Base-by-base conservation (phyloP, 192 early-diverging fungal genomes). In the Umbelopsis vinacea region DNA sequence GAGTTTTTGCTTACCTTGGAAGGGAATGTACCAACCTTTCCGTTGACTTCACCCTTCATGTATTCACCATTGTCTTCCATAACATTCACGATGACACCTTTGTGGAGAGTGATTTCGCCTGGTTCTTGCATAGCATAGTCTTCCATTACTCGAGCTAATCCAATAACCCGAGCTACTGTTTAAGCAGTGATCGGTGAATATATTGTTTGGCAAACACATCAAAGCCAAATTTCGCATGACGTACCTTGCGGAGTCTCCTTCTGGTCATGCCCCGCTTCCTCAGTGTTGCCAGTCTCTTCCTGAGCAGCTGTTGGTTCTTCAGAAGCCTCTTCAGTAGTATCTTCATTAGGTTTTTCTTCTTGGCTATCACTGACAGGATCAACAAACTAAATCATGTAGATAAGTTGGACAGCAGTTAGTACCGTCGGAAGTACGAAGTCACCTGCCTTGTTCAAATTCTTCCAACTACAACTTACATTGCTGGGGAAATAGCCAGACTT, bases 61-160 rank as follows among this genome's bases (percentile, higher is more conserved):
- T 90, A 93, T 63, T 63, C 57, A n/a, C 68, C 72, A 67, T 86
- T 88, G 46, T 87, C 80, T 52, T 86, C 86, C 38, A 92, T 74
- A 40, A 94, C 84, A 9, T 89, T 92, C 47, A 94, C 84, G 26
- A 94, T 83, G 52, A 89, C 89, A 35, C 86, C 87, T 23, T 66
- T 76, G 69, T 87, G 83, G 68, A 94, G 79, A 55, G 89, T 89
- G 24, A 94, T 76, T 75, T 94, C 89, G 35, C 87, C 90, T 9
- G 82, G 70, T 40, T 86, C 87, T 70, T 80, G 75, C 21, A 87
- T 87, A 52, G 88, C 89, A 71, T 92, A 94, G 82, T 94, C 92
- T 69, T 89, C 82, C 46, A 89, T 77, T 9, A 94, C 86, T 55
- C 85, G 79, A 50, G 91, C 91, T 40, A 91, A 60, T 45, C 75